Evolutionary conservation across 768 basidiomycete species (phyloP), one percentile per base, ranked within the genome.

Genomic region (Termitomyces sp.): DNA sequence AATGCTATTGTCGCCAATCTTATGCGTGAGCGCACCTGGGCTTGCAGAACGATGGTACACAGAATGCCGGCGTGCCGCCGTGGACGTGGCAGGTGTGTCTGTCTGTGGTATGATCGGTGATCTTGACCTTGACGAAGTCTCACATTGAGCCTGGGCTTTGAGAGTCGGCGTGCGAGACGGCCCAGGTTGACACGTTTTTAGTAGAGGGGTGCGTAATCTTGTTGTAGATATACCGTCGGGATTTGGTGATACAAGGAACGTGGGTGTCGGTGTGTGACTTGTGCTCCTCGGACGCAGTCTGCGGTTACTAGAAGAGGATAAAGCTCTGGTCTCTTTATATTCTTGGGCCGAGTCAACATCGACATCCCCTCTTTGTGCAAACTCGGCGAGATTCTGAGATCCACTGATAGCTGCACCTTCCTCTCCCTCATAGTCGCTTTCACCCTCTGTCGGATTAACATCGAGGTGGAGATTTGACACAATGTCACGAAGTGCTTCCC

Each of bases 341-440:
- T 55, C 56, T 16, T 49, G 44, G 58, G 72, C 53, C 3, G n/a
- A 69, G 58, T 74, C 74, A 6, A 67, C 70, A 40, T 64, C 69
- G 47, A 70, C 69, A 32, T 71, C 73, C 32, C 68, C 61, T 10
- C 59, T 64, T 13, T 54, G 65, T 4, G 30, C 33, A 41, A 48
- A 30, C 23, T 41, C 56, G 9, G n/a, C 16, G 10, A 59, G 32
- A 33, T 71, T 68, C 40, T 56, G 63, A 36, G 73, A 73, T 4
- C 67, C 70, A 47, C 72, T 71, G n/a, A 76, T 67, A 1, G 76
- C 77, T 12, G 77, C 59, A 4, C 74, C 76, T 41, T 74, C 68
- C 58, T 71, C 71, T 5, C 70, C 72, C 23, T 53, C 58, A 59
- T 74, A 73, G 26, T 76, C 74, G 56, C 69, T 73, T 55, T 71